These are phyloP conservation scores for Alternaria sp. DNA, from an alignment of 2,329 filamentous ascomycete species.

Conservation along the genomic window DNA sequence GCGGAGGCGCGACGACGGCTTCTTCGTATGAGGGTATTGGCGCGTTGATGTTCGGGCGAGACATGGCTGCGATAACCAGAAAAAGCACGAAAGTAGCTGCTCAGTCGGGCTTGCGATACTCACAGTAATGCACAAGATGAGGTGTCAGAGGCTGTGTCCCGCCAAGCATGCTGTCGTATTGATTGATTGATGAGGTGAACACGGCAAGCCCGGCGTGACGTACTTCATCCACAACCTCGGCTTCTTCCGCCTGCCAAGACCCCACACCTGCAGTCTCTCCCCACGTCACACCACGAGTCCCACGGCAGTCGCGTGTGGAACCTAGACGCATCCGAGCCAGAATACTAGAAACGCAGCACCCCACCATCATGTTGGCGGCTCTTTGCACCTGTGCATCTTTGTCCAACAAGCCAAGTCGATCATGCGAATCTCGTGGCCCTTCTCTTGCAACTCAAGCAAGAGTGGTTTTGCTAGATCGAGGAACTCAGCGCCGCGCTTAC, in stretches of 20 bases:
- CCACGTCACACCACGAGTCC: background rate
- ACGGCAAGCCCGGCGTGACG: conserved; percentile 8
- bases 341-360: background rate
- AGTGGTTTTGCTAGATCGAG: background rate
- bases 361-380: background rate
- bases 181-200: background rate
- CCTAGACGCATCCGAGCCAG: background rate
- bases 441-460: background rate
- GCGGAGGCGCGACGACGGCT: conserved; percentile 9
- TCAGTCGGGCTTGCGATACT: background rate
- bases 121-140: background rate
- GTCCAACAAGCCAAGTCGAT: background rate
- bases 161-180: conserved; percentile 10
- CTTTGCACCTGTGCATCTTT: background rate
- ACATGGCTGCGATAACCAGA: background rate
- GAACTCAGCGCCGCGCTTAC: background rate
- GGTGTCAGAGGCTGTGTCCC: background rate
- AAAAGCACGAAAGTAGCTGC: background rate
- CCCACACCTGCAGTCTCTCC: background rate
- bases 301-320: background rate
- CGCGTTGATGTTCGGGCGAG: background rate
- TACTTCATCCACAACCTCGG: background rate
- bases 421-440: background rate
- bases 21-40: conserved; percentile 29
- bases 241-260: background rate